These are phyloP conservation scores for Filosporella fistucella DNA, from an alignment of 495 filamentous ascomycete species.

Conservation along the genomic window DNA sequence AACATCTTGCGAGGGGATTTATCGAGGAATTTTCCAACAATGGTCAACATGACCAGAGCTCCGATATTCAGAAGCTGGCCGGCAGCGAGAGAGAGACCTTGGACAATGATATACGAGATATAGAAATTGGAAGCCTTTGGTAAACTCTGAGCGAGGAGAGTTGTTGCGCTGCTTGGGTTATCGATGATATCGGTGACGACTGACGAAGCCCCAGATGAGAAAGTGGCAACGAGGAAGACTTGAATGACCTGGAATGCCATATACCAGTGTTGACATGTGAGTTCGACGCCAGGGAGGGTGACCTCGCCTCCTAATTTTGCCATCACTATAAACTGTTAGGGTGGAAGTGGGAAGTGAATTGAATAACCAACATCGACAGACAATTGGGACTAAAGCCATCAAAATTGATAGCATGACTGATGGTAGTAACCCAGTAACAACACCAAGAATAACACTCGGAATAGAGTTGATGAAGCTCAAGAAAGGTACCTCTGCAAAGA, in stretches of 20 bases:
- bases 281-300: constrained; percentile 70
- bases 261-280: constrained; percentile 83
- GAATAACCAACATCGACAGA: constrained; percentile 48
- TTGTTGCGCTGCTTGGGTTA: constrained; percentile 56
- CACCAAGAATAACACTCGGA: constrained; percentile 66
- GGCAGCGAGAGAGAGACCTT: constrained; percentile 77
- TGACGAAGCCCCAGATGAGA: constrained; percentile 73
- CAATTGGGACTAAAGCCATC: constrained; percentile 83
- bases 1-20: constrained; percentile 53
- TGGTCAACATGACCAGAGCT: constrained; percentile 67
- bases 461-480: constrained; percentile 63
- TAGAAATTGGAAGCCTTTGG: constrained; percentile 90
- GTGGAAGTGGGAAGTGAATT: no score
- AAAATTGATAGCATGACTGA: constrained; percentile 74
- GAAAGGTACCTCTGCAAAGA: constrained; percentile 25
- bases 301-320: constrained; percentile 75
- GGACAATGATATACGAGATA: constrained; percentile 89
- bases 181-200: constrained; percentile 57
- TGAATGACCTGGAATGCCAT: constrained; percentile 95
- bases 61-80: constrained; percentile 70
- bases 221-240: constrained; percentile 84
- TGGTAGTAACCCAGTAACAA: constrained; percentile 83
- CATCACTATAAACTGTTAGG: constrained; percentile 33
- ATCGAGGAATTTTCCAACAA: constrained; percentile 66
- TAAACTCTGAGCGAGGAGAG: constrained; percentile 69